These are phyloP conservation scores for Kockiozyma suomiensis DNA, from an alignment of 805 yeast species.

Conservation along the genomic window DNA sequence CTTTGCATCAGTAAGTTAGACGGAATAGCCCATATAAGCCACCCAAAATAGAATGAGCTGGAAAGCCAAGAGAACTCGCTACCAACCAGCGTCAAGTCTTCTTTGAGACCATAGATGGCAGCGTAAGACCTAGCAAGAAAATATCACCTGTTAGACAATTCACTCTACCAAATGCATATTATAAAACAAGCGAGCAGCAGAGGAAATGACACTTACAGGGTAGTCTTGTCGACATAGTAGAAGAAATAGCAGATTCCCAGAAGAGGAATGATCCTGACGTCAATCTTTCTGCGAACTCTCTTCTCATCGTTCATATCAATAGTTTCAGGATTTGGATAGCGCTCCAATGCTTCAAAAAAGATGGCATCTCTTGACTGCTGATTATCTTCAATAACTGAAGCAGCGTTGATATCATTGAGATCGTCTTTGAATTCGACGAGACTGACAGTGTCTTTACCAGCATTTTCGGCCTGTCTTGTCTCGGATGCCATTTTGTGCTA, in stretches of 20 bases:
- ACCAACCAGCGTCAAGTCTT: conserved; percentile 45
- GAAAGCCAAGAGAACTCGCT: conserved; percentile 48
- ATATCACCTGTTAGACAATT: conserved; percentile 49
- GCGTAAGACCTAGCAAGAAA: conserved; percentile 54
- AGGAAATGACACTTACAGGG: not conserved
- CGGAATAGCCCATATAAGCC: conserved; percentile 40
- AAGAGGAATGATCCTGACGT: conserved; percentile 51
- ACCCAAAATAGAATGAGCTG: conserved; percentile 53
- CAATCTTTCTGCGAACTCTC: conserved; percentile 46
- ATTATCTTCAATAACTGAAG: no score
- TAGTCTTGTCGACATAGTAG: not conserved
- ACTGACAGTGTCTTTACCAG: no score
- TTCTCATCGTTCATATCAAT: not conserved
- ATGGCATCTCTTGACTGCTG: no score
- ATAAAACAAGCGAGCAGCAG: no score
- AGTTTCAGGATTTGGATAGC: not conserved
- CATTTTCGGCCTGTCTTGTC: no score
- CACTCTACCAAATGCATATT: no score
- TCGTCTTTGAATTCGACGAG: no score
- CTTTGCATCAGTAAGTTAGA: conserved; percentile 46
- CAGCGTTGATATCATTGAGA: no score
- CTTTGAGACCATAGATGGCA: conserved; percentile 54
- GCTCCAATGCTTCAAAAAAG: not conserved
- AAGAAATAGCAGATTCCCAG: conserved; percentile 55
- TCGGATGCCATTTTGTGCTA: no score